Conservation (phyloP, 2,329 filamentous ascomycete species). For the Aureobasidium mangrovei region DNA sequence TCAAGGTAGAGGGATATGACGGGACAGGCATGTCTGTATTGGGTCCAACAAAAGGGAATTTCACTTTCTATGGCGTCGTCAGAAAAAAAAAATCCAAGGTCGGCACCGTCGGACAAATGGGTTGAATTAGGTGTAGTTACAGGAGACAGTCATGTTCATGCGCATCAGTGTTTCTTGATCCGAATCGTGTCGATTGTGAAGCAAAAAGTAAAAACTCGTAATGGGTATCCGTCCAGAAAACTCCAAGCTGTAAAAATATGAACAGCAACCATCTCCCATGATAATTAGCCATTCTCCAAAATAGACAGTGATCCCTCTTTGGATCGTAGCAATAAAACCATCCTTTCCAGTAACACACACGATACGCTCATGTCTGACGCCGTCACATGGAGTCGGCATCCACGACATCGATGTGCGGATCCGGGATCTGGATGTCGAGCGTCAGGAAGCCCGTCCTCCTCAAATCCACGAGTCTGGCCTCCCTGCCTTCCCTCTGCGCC, state of each 20-base stretch:
- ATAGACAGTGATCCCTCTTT: not conserved
- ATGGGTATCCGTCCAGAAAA: conserved; percentile 2
- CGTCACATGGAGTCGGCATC: conserved; percentile 6
- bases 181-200: not conserved
- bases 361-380: conserved; percentile 13
- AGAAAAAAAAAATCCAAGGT: too few species aligned
- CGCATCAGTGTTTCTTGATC: too few species aligned
- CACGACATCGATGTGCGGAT: conserved; percentile 55
- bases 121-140: too few species aligned
- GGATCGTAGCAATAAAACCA: too few species aligned
- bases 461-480: conserved; percentile 68
- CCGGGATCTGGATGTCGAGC: conserved; percentile 71
- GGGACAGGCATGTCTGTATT: too few species aligned
- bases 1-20: too few species aligned
- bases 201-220: not conserved
- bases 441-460: conserved; percentile 82
- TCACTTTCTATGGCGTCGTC: too few species aligned
- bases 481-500: conserved; percentile 46
- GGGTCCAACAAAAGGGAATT: too few species aligned
- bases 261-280: not conserved
- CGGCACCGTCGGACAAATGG: too few species aligned
- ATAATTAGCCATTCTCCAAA: not conserved
- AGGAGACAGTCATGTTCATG: too few species aligned
- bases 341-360: not conserved
- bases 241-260: conserved; percentile 2